Conservation (phyloP, 495 filamentous ascomycete species). For the Choiromyces venosus region DNA sequence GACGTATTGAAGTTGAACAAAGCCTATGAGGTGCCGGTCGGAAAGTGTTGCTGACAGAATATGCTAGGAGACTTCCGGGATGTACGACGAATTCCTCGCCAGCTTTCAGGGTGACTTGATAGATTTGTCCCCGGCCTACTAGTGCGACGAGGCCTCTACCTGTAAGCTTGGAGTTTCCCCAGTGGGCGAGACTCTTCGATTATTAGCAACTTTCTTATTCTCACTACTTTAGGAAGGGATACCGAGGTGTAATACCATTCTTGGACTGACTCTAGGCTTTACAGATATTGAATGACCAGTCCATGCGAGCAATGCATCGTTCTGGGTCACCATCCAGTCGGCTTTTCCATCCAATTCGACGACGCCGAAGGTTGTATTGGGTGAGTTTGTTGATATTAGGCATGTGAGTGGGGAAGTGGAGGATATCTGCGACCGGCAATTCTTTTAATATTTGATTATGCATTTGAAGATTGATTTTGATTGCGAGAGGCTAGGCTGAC, state of each 20-base stretch:
- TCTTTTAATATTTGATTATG: not conserved
- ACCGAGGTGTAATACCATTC: slow-evolving; percentile 51
- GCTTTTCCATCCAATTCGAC: slow-evolving; percentile 87
- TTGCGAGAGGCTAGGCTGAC: slow-evolving; percentile 35
- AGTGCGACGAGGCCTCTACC: slow-evolving; percentile 82
- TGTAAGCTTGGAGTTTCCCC: slow-evolving; percentile 82
- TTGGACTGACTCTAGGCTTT: slow-evolving; percentile 65
- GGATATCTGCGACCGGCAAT: slow-evolving; percentile 52
- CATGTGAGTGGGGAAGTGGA: slow-evolving; percentile 80
- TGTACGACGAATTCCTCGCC: slow-evolving; percentile 86
- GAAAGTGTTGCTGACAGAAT: slow-evolving; percentile 58
- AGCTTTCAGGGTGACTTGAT: slow-evolving; percentile 67
- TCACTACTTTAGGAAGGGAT: not conserved
- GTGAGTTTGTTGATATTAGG: slow-evolving; percentile 77
- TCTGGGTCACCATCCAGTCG: slow-evolving; percentile 89
- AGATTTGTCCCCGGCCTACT: slow-evolving; percentile 76
- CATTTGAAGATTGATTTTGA: not conserved
- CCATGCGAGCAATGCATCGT: slow-evolving; percentile 85
- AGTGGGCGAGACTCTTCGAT: slow-evolving; percentile 67
- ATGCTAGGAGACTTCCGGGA: slow-evolving; percentile 81
- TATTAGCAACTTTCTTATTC: slow-evolving; percentile 44
- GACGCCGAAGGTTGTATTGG: slow-evolving; percentile 74
- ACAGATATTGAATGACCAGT: slow-evolving; percentile 80
- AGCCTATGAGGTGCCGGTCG: slow-evolving; percentile 78
- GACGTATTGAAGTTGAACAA: slow-evolving; percentile 64